These are phyloP conservation scores for Papilionanthe hybrid DNA, from an alignment of 116 monocot genomes.

Conservation along the genomic window DNA sequence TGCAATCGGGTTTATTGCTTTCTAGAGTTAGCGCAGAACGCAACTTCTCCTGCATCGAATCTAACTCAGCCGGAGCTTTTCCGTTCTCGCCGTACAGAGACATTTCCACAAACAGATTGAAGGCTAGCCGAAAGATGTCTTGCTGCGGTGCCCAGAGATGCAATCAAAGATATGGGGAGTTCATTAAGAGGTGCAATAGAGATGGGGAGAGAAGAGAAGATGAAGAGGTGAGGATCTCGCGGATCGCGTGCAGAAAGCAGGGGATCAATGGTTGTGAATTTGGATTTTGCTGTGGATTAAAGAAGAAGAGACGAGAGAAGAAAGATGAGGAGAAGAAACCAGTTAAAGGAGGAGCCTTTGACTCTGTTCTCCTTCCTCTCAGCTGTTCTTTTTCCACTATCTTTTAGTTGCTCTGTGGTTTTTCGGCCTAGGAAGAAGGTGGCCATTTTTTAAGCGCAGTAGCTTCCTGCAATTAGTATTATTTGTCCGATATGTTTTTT, in stretches of 20 bases:
- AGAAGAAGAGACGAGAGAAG: neutral
- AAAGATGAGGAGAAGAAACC: neutral
- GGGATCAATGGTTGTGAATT: constrained; percentile 31
- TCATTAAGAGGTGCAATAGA: constrained; percentile 5
- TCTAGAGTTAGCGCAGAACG: constrained; percentile 18
- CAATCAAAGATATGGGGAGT: constrained; percentile 2
- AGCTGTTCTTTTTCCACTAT: neutral
- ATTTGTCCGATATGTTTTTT: too few relatives aligned
- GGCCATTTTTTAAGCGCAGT: too few relatives aligned
- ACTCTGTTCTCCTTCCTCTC: neutral
- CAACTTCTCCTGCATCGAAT: constrained; percentile 13
- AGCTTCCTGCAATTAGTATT: too few relatives aligned
- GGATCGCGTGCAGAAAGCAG: constrained; percentile 28
- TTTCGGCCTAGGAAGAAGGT: too few relatives aligned
- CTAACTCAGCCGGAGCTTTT: constrained; percentile 9
- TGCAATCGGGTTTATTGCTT: constrained; percentile 32
- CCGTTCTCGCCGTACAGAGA: constrained; percentile 14
- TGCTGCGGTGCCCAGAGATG: neutral
- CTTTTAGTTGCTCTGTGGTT: neutral
- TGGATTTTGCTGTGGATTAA: constrained; percentile 15
- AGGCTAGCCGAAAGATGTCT: neutral
- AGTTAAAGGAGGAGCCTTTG: neutral
- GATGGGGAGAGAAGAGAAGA: constrained; percentile 5
- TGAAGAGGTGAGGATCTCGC: constrained; percentile 32
- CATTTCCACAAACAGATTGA: constrained; percentile 14